Evolutionary conservation across 306 rosid species (phyloP).

Genomic region (Cucurbita moschata): DNA sequence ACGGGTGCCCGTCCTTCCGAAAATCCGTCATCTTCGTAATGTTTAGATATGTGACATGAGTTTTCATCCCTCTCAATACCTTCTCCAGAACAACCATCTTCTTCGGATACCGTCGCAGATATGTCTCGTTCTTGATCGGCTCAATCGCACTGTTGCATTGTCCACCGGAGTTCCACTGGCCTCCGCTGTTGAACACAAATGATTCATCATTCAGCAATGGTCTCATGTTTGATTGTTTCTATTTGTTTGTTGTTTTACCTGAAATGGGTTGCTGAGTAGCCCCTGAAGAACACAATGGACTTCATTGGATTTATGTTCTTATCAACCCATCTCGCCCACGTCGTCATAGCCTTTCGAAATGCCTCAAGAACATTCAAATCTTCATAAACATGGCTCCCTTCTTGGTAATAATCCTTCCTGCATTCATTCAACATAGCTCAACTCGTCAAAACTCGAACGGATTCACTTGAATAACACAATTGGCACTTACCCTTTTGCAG

Average conservation of each 20-base stretch:
- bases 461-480: background rate
- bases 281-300: conserved; percentile 67
- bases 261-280: conserved; percentile 89
- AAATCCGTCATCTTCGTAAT: conserved; percentile 83
- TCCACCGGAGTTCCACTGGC: conserved; percentile 97
- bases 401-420: conserved; percentile 96
- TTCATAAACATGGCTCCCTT: conserved; percentile 77
- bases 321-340: conserved; percentile 95
- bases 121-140: conserved; percentile 65
- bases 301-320: conserved; percentile 47
- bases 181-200: conserved; percentile 49
- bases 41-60: conserved; percentile 56
- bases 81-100: conserved; percentile 70
- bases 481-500: conserved; percentile 56
- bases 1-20: conserved; percentile 94
- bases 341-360: conserved; percentile 75
- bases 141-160: conserved; percentile 57
- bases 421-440: background rate
- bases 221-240: background rate
- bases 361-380: conserved; percentile 84
- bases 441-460: background rate
- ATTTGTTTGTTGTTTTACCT: conserved; percentile 31
- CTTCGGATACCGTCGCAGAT: conserved; percentile 44
- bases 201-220: background rate
- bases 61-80: conserved; percentile 66